Evolutionary conservation across 2,329 filamentous ascomycete genomes (phyloP).

Genomic region (Fusarium praegraminearum): DNA sequence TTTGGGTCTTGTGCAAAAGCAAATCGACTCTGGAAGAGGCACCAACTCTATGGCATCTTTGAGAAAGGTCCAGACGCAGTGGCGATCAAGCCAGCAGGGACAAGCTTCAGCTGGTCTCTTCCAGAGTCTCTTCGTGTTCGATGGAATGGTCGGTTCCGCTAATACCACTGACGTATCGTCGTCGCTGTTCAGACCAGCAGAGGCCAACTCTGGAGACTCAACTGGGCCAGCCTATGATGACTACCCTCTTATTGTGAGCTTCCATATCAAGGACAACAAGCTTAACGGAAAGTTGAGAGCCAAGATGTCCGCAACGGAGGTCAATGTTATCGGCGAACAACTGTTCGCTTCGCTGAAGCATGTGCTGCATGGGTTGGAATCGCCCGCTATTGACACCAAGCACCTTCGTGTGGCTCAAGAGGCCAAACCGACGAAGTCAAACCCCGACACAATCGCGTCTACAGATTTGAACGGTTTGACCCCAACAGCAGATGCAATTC

Average conservation of each 20-base stretch:
- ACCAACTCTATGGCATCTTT: slow-evolving; percentile 24
- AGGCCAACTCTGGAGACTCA: neutral
- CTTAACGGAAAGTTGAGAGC: slow-evolving; percentile 20
- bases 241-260: slow-evolving; percentile 27
- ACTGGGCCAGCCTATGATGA: slow-evolving; percentile 22
- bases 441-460: fast-evolving
- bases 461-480: neutral
- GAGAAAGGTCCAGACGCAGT: slow-evolving; percentile 15
- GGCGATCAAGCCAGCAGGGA: neutral
- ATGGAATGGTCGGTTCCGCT: slow-evolving; percentile 3
- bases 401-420: neutral
- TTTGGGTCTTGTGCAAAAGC: neutral
- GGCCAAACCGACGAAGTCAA: neutral
- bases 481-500: neutral
- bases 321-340: neutral
- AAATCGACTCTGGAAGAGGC: slow-evolving; percentile 16
- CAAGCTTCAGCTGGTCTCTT: neutral
- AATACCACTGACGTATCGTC: neutral
- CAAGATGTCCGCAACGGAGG: neutral
- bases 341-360: neutral
- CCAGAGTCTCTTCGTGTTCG: slow-evolving; percentile 31
- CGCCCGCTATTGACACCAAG: neutral
- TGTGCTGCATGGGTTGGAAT: neutral
- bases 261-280: slow-evolving; percentile 12
- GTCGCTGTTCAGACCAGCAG: neutral